phyloP scores from a whole-genome alignment of 192 early-diverging fungal species.

The Backusella circina region DNA sequence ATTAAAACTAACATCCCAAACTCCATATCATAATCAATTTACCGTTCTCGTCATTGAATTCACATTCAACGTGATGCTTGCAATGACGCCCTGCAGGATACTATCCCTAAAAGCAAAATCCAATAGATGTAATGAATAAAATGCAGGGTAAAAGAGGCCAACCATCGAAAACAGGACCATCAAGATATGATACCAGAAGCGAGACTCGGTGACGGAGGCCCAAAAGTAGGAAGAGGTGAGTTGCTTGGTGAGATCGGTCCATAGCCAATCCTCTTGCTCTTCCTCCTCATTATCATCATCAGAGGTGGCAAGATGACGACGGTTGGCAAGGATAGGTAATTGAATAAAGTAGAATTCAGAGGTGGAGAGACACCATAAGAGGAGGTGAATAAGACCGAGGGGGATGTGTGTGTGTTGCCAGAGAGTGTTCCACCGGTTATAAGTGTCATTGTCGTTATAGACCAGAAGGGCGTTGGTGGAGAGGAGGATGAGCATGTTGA shows the following conservation, averaged over 20 bases:
- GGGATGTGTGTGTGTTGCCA: neutral
- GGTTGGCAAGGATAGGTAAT: slow-evolving; percentile 12
- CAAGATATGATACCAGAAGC: slow-evolving; percentile 16
- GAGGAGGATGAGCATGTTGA: slow-evolving; percentile 13
- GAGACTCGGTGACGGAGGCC: slow-evolving; percentile 2
- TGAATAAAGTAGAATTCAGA: slow-evolving; percentile 29
- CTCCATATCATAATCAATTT: neutral
- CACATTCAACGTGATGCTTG: slow-evolving; percentile 22
- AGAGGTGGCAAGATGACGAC: neutral
- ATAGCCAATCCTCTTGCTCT: neutral
- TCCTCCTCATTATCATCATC: neutral
- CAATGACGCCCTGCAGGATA: slow-evolving; percentile 22
- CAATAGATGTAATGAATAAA: slow-evolving; percentile 16
- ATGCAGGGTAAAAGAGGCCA: slow-evolving; percentile 14
- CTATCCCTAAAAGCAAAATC: slow-evolving; percentile 24
- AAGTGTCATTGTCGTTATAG: neutral
- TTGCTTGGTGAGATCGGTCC: neutral
- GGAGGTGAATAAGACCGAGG: neutral
- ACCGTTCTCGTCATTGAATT: slow-evolving; percentile 22
- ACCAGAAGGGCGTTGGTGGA: neutral
- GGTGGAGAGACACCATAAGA: slow-evolving; percentile 14
- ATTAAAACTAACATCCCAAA: neutral
- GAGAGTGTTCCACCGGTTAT: neutral
- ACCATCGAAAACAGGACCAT: slow-evolving; percentile 13
- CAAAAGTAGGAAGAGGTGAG: neutral